Base-by-base conservation (phyloP, 345 rosid species). In the Rhodamnia argentea region DNA sequence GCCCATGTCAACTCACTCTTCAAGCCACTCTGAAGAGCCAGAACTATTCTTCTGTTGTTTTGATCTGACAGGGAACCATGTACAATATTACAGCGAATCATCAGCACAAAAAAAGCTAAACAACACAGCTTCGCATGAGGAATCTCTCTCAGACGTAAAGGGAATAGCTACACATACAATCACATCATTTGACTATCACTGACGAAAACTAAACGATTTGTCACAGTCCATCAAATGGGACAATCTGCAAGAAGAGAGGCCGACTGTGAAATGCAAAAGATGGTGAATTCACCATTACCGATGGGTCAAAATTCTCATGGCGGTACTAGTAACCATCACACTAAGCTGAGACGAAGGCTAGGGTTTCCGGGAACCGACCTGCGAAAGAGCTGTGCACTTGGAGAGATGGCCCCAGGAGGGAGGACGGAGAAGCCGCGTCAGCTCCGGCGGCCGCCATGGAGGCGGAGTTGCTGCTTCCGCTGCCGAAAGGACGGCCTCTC, bases 1-100 rank as follows among this genome's bases (percentile, higher is more conserved):
- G 99, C 99, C 99, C 99, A 97, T 62, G 92, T 96, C 84, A 97
- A 87, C 89, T 97, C 99, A 88, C 99, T 96, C 94, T 96, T 97
- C 58, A 97, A 89, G 40, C 99, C 99, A 89, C 99, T 95, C 88
- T 97, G 99, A 51, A 97, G 94, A 8, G 99, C 99, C 85, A 97
- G 92, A 55, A 97, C 99, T 86, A 97, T 94, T 89, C 99, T 92
- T 90, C 90, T 93, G 57, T 94, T 93, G 89, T 95, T 96, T 90
- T 96, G 99, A 87, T 97, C 99, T 94, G 90, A n/a, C 78, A 37
- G 44, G 44, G 78, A 70, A 70, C 24, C 24, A 70, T 20, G 58
- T 20, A 55, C 58, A 55, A 55, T 8, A 55, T 70, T 5, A 70
- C 78, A 70, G 78, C 13, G 24, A 70, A 37, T 70, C 26, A 40